Evolutionary conservation across 257 asterid genomes (phyloP).

Genomic region (Petunia secreta): DNA sequence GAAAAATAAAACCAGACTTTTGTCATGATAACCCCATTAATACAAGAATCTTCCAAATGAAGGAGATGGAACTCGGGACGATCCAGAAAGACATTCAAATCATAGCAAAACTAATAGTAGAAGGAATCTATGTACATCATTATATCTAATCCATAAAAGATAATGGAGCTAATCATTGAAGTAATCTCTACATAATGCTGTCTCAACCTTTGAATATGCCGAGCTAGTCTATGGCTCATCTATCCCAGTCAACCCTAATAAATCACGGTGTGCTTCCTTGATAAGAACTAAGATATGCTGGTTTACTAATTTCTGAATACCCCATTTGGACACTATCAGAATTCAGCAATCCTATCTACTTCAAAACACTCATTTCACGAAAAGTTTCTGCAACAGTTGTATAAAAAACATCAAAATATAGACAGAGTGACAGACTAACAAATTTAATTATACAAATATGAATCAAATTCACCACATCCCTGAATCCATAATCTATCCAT

Average conservation of each 20-base stretch:
- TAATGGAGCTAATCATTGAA: neutral
- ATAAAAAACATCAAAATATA: slow-evolving; percentile 1
- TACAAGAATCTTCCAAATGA: neutral
- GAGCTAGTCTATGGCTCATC: slow-evolving; percentile 19
- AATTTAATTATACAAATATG: neutral
- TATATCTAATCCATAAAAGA: neutral
- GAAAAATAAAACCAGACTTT: neutral
- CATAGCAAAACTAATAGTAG: neutral
- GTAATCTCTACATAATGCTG: slow-evolving; percentile 15
- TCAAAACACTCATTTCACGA: neutral
- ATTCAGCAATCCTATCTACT: slow-evolving; percentile 15
- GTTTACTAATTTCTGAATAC: neutral
- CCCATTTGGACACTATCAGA: neutral
- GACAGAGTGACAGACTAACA: neutral
- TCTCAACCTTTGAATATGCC: neutral
- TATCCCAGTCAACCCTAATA: neutral
- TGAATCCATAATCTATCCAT: neutral
- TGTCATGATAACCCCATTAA: slow-evolving; percentile 7
- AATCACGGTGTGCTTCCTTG: slow-evolving; percentile 5
- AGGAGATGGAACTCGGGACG: neutral
- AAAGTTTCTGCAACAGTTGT: neutral
- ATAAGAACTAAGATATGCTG: neutral
- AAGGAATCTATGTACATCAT: neutral
- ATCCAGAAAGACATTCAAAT: slow-evolving; percentile 4
- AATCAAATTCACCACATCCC: neutral